Base-by-base conservation (phyloP, 768 basidiomycete species). In the Lentinula sp. region DNA sequence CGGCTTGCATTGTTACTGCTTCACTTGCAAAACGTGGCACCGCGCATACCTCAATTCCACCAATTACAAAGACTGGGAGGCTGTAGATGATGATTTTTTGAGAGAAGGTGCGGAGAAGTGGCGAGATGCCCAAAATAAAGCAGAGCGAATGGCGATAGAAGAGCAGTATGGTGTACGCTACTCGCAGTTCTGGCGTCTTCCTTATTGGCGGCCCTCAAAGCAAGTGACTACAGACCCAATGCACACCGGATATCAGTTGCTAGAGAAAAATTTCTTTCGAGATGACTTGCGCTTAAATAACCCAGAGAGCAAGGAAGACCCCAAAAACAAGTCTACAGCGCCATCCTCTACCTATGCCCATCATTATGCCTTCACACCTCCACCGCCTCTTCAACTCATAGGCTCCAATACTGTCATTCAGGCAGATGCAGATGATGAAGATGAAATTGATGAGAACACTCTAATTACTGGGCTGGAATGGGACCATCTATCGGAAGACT, bases 151-250 rank as follows among this genome's bases (percentile, higher is more conserved):
- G 7, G 46, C 37, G 1, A 60, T 72, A 4, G 66, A 68, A 55
- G 49, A 67, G 6, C 43, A 61, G 16, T 56, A 64, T 52, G 72
- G 72, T 13, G 42, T 68, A 20, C 68, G 68, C 2, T 73, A 67
- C 66, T 66, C 69, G 6, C 66, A 68, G 55, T 33, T 75, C 1
- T 68, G 73, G 59, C 57, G 69, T 0, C 66, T 79, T 0, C 63
- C 66, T 1, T 78, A 78, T 61, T 79, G 74, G 73, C 67, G 76
- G 53, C 74, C 73, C 1, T 65, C 67, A 10, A 55, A 57, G 0
- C 72, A 67, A 61, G 60, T 69, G 8, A 67, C 75, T 10, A 61
- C 77, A 42, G 76, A 78, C 61, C 57, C 65, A 2, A 77, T 77
- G 76, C 77, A 78, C 57, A 70, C 55, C 16, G 6, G 36, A 7